Evolutionary conservation across 805 yeast genomes (phyloP).

Genomic region (Candida sphagnicola): DNA sequence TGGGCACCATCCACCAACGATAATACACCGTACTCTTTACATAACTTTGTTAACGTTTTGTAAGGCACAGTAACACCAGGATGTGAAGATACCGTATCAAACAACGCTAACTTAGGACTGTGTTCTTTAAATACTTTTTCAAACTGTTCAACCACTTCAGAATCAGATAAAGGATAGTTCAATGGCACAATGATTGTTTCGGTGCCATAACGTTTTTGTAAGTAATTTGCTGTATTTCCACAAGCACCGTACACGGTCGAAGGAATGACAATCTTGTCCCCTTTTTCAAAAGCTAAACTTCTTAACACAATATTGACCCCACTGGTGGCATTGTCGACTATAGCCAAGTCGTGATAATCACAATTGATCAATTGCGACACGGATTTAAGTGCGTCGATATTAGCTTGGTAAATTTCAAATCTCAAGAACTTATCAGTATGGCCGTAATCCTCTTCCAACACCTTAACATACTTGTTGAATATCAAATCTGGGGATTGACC

Average conservation of each 20-base stretch:
- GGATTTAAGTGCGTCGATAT: conserved; percentile 35
- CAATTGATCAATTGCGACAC: conserved; percentile 39
- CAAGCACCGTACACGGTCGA: conserved; percentile 56
- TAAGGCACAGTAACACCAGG: conserved; percentile 64
- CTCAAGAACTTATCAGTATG: conserved; percentile 48
- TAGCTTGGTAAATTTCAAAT: conserved; percentile 19
- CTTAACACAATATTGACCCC: conserved; percentile 57
- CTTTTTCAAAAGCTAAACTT: conserved; percentile 46
- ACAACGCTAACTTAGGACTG: conserved; percentile 41
- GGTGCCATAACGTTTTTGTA: conserved; percentile 28
- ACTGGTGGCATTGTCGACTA: conserved; percentile 57
- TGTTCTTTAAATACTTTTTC: conserved; percentile 16
- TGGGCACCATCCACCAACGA: conserved; percentile 75
- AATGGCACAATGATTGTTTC: conserved; percentile 33
- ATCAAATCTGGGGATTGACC: conserved; percentile 55
- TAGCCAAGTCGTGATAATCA: conserved; percentile 45
- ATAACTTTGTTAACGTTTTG: conserved; percentile 40
- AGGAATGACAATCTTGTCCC: conserved; percentile 49
- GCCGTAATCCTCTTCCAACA: conserved; percentile 17
- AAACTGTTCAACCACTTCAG: conserved; percentile 21
- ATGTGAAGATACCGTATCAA: conserved; percentile 58
- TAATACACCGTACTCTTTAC: conserved; percentile 43
- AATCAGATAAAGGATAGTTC: conserved; percentile 42
- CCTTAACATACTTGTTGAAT: conserved; percentile 29
- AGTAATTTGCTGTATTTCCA: conserved; percentile 44